These are phyloP conservation scores for Sisymbrium altissimum DNA, from an alignment of 345 rosid species.

Conservation along the genomic window DNA sequence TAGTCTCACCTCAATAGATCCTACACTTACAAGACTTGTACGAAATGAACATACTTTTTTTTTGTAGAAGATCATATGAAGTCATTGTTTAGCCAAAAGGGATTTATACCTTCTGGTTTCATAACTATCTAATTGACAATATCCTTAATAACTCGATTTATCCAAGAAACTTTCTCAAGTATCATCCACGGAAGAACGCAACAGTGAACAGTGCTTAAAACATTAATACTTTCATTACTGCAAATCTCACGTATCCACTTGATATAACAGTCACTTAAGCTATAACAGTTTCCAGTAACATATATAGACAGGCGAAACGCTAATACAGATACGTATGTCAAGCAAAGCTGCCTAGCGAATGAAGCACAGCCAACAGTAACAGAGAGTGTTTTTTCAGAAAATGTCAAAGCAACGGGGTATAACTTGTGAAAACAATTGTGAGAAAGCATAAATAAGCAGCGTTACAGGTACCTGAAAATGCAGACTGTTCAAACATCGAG, in stretches of 20 bases:
- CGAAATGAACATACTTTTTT: not conserved
- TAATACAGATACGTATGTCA: not conserved
- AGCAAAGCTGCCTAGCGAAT: not conserved
- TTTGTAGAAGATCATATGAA: not conserved
- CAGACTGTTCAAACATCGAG: conserved; percentile 64
- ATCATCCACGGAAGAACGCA: conserved; percentile 5
- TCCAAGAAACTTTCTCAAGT: not conserved
- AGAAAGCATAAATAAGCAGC: not conserved
- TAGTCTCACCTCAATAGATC: conserved; percentile 2
- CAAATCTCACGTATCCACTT: not conserved
- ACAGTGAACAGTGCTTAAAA: not conserved
- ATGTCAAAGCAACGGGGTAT: not conserved
- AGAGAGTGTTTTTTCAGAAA: not conserved
- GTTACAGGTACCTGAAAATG: conserved; percentile 62
- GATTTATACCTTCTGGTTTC: not conserved
- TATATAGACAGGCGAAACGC: not conserved
- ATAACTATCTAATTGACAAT: not conserved
- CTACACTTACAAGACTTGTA: not conserved
- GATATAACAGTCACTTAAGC: not conserved
- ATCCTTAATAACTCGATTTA: not conserved
- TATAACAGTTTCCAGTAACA: not conserved
- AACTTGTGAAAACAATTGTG: not conserved
- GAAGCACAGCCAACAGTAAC: not conserved
- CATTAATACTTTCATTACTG: not conserved
- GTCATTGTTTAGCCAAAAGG: not conserved